phyloP scores from a whole-genome alignment of 2,329 filamentous ascomycete species.

The Epichloe brachyelytri region DNA sequence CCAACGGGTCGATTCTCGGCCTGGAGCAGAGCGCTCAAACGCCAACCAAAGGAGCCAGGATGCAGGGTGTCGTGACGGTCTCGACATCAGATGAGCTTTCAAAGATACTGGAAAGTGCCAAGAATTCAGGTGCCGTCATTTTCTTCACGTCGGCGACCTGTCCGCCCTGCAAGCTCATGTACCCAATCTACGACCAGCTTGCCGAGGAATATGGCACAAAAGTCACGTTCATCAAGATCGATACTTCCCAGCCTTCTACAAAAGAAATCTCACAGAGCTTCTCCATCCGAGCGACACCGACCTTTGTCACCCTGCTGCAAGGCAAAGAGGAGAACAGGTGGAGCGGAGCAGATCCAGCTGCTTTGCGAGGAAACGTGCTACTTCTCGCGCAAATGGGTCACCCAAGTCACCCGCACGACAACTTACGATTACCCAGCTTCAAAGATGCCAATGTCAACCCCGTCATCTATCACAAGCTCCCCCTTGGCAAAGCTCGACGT shows the following conservation, averaged over 20 bases:
- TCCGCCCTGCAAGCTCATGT: conserved; percentile 69
- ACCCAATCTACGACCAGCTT: conserved; percentile 69
- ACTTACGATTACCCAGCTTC: conserved; percentile 57
- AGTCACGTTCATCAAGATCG: conserved; percentile 68
- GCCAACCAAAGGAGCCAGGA: conserved; percentile 4
- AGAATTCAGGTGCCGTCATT: conserved; percentile 59
- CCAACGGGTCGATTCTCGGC: conserved; percentile 39
- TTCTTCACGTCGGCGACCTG: conserved; percentile 92
- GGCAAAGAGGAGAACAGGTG: conserved; percentile 68
- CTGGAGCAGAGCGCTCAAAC: conserved; percentile 28
- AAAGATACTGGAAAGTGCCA: conserved; percentile 38
- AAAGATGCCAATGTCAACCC: conserved; percentile 49
- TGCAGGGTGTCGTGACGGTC: conserved; percentile 42
- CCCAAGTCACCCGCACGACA: conserved; percentile 63
- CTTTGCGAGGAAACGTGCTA: conserved; percentile 58
- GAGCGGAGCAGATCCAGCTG: conserved; percentile 59
- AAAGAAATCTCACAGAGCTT: conserved; percentile 53
- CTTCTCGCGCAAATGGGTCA: conserved; percentile 63
- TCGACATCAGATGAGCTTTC: conserved; percentile 28
- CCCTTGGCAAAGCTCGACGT: conserved; percentile 69
- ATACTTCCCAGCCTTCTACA: conserved; percentile 54
- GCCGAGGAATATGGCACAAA: conserved; percentile 59
- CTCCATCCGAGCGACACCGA: conserved; percentile 65
- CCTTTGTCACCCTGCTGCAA: conserved; percentile 73
- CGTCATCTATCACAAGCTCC: conserved; percentile 63